Evolutionary conservation across 2,329 filamentous ascomycete species (phyloP), one percentile per base, ranked within the genome.

Genomic region (Colletotrichum coccodes): DNA sequence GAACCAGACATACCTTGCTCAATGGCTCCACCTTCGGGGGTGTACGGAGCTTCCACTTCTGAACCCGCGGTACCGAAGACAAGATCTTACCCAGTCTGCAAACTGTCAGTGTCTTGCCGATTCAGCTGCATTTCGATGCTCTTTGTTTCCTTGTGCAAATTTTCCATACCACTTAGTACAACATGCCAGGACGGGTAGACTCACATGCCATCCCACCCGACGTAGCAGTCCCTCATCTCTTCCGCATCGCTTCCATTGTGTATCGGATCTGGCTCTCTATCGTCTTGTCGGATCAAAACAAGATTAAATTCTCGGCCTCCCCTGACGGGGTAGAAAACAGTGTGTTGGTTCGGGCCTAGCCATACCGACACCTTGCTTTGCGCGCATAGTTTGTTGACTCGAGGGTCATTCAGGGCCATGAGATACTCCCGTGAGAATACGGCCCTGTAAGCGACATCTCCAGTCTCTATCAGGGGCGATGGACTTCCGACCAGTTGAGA

Each of bases 1-100:
- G 12, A 18, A 23, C 2, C n/a, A n/a, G 16, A 26, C 46, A 11
- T 6, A 69, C 66, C 32, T 38, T 70, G 18, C 57, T 68, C 57
- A 34, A 52, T 2, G 30, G 46, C 16, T 54, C 30, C 16, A 70
- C 18, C 26, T 49, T 38, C 0, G 63, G 36, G 3, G 57, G 67
- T 18, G 57, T 61, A 34, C 63, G 57, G 3, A 61, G 50, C 49
- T 54, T 68, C 67, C 67, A 70, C 38, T 70, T 70, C n/a, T 67
- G 58, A 3, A 70, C 67, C 7, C 36, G 11, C 23, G 57, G 23
- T 23, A 63, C 56, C 42, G 36, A 36, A 6, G 63, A 68, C 3
- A 70, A 42, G 14, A 70, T 38, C 26, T 68, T 70, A 8, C 9
- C 36, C n/a, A 70, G 44, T 11, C 67, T 70, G 16, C 4, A 18